Percentiles rank a stretch among this genome's conserved stretches.
phyloP scores from a whole-genome alignment of 2,329 filamentous ascomycete genomes.

The Fusarium setosum region DNA sequence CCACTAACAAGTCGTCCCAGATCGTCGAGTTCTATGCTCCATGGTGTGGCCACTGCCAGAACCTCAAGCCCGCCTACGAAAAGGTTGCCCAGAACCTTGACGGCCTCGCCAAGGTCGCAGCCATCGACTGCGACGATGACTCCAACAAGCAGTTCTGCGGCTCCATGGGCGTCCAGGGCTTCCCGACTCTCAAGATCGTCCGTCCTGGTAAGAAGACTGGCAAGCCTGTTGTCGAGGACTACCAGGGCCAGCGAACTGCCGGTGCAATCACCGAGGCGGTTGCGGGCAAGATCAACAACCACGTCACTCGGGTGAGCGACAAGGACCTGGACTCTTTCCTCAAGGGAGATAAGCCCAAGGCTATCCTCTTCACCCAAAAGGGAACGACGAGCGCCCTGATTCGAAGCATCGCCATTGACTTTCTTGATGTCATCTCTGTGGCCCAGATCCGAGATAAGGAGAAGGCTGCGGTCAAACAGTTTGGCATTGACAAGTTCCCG shows the following conservation, averaged over 20 bases:
- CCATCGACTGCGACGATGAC: conserved; percentile 95
- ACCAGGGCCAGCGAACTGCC: conserved; percentile 85
- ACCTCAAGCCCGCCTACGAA: conserved; percentile 94
- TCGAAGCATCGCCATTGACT: conserved; percentile 90
- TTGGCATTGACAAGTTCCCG: conserved; percentile 82
- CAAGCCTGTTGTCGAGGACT: conserved; percentile 88
- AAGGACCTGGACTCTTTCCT: conserved; percentile 84
- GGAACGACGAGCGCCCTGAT: conserved; percentile 86
- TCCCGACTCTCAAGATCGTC: conserved; percentile 95
- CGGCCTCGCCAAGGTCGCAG: conserved; percentile 94
- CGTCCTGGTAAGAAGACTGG: conserved; percentile 83
- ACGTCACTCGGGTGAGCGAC: conserved; percentile 84
- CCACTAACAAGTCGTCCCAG: conserved; percentile 47
- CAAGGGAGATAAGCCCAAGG: conserved; percentile 79
- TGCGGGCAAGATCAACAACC: conserved; percentile 88
- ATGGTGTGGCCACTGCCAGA: conserved; percentile 98
- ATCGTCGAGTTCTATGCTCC: conserved; percentile 92
- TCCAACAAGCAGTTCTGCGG: conserved; percentile 90
- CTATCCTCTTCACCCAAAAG: conserved; percentile 93
- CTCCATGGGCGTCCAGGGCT: conserved; percentile 88
- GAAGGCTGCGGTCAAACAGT: conserved; percentile 75
- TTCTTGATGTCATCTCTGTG: conserved; percentile 80
- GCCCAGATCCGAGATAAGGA: conserved; percentile 90
- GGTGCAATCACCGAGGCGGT: conserved; percentile 90
- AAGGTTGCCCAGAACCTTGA: conserved; percentile 90